Percentiles rank a stretch among this genome's conserved stretches.
phyloP scores from a whole-genome alignment of 192 early-diverging fungal genomes.

The Thamnidium elegans region DNA sequence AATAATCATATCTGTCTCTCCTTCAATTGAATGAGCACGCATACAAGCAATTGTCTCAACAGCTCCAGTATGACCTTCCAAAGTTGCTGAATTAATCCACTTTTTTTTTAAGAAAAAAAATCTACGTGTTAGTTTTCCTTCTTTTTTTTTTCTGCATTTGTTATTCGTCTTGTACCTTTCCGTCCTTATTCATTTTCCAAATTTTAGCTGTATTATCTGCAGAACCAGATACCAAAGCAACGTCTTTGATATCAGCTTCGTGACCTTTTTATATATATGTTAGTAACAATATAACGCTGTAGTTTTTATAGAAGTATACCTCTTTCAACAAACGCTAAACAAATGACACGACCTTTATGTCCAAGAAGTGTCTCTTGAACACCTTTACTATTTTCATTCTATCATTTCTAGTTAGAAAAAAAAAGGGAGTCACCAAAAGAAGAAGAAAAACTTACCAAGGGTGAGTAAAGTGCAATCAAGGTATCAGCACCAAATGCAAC shows the following conservation, averaged over 20 bases:
- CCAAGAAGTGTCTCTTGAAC: conserved; percentile 63
- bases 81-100: conserved; percentile 65
- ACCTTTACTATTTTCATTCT: conserved; percentile 49
- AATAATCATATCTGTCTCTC: conserved; percentile 52
- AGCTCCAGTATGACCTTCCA: conserved; percentile 64
- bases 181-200: conserved; percentile 52
- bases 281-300: no score
- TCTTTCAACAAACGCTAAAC: conserved; percentile 65
- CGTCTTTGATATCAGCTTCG: conserved; percentile 45
- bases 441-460: conserved; percentile 45
- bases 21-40: conserved; percentile 41
- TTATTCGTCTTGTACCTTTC: conserved; percentile 19
- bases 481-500: conserved; percentile 73
- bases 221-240: conserved; percentile 74
- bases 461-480: conserved; percentile 69
- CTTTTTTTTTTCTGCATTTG: neutral
- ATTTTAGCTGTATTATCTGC: conserved; percentile 75
- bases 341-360: conserved; percentile 77
- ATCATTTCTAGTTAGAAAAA: neutral
- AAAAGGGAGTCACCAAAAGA: neutral
- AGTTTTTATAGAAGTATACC: conserved; percentile 28
- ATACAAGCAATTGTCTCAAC: conserved; percentile 65
- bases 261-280: conserved; percentile 15
- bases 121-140: neutral
- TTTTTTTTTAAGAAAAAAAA: conserved; percentile 1